Percentiles rank a stretch among this genome's conserved stretches.
Evolutionary conservation across 1,284 basidiomycete genomes (phyloP).

Genomic region (Boletus smithii): DNA sequence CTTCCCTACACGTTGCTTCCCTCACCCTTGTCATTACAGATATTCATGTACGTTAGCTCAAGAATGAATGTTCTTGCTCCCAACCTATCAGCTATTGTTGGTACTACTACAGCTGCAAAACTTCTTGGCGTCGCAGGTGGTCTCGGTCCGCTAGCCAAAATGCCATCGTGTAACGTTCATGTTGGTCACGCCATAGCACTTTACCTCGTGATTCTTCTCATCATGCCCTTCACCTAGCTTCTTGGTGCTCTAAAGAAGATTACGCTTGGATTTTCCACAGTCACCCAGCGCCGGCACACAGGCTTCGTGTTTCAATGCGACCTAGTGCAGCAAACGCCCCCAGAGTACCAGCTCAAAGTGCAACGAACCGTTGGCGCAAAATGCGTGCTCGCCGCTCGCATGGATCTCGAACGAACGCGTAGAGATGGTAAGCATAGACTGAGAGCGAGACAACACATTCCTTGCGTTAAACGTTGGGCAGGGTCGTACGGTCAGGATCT

Average conservation of each 20-base stretch:
- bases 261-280: constrained; percentile 79
- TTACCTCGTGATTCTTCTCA: neutral
- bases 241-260: constrained; percentile 93
- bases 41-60: constrained; percentile 98
- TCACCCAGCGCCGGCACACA: constrained; percentile 85
- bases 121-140: constrained; percentile 96
- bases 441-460: neutral
- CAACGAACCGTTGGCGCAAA: constrained; percentile 94
- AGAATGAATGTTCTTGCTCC: constrained; percentile 98
- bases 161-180: constrained; percentile 95
- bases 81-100: constrained; percentile 96
- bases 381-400: constrained; percentile 84
- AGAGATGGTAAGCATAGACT: constrained; percentile 60
- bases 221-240: constrained; percentile 48
- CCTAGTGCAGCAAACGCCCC: constrained; percentile 79
- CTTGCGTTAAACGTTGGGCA: constrained; percentile 28
- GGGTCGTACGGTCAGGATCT: constrained; percentile 79
- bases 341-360: constrained; percentile 90
- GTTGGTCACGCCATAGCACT: constrained; percentile 44
- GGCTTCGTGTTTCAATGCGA: constrained; percentile 96
- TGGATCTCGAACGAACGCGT: constrained; percentile 81
- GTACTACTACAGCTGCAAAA: constrained; percentile 97
- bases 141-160: constrained; percentile 85
- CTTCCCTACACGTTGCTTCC: neutral
- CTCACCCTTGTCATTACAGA: constrained; percentile 45